Conservation (phyloP, 2,329 filamentous ascomycete genomes). For the Davidsoniella eucalypti region DNA sequence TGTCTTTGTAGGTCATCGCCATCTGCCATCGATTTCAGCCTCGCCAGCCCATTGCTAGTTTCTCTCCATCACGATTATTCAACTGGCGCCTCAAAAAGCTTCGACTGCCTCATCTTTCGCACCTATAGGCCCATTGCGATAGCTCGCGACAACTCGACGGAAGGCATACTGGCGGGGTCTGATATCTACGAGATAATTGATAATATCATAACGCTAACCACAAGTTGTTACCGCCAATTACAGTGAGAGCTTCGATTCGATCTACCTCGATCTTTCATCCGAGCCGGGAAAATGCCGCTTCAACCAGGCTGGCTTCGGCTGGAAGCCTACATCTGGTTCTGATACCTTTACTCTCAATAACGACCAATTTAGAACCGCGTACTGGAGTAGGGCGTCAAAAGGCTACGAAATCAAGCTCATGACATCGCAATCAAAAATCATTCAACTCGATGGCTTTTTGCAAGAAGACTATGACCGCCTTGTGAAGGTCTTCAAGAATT, state of each 20-base stretch:
- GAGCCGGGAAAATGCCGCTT: constrained; percentile 87
- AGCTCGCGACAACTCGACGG: neutral
- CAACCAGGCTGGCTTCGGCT: constrained; percentile 84
- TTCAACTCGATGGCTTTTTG: constrained; percentile 89
- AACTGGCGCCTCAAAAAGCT: neutral
- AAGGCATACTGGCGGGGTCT: neutral
- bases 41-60: neutral
- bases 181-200: no score
- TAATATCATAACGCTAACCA: neutral
- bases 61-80: neutral
- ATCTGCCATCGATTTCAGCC: neutral
- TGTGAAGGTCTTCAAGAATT: constrained; percentile 88
- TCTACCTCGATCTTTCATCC: constrained; percentile 89
- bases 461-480: constrained; percentile 89
- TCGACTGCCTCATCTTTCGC: no score
- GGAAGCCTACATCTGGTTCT: constrained; percentile 77
- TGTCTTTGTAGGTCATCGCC: constrained; percentile 9
- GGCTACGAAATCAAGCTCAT: constrained; percentile 90
- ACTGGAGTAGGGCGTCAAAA: constrained; percentile 87
- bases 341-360: constrained; percentile 89
- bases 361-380: constrained; percentile 67
- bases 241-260: constrained; percentile 90
- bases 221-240: neutral
- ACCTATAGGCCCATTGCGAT: no score
- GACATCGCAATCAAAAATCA: constrained; percentile 65